Conservation (phyloP, 768 basidiomycete species). For the Suillus weaverae region DNA sequence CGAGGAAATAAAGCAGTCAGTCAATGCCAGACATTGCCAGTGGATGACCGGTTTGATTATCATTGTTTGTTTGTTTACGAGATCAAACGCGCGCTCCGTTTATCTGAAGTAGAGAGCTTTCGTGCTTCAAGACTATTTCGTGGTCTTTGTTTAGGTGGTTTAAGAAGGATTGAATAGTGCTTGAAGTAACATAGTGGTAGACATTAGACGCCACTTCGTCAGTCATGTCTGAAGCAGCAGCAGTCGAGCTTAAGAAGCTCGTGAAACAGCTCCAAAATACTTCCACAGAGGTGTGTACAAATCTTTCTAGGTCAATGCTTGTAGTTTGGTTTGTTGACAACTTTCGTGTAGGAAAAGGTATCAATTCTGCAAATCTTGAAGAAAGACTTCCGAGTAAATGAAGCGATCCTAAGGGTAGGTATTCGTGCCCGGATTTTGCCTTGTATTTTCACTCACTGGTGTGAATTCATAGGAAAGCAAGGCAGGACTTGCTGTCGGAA, state of each 20-base stretch:
- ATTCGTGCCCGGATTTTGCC: slow-evolving; percentile 16
- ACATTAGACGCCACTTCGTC: slow-evolving; percentile 17
- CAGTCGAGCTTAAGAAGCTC: slow-evolving; percentile 72
- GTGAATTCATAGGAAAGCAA: slow-evolving; percentile 72
- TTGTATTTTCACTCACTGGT: not conserved
- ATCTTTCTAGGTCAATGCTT: slow-evolving; percentile 37
- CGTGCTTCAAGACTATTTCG: not conserved
- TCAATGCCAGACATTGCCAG: not conserved
- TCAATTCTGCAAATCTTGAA: slow-evolving; percentile 62
- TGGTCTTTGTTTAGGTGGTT: not conserved
- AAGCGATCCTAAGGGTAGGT: slow-evolving; percentile 73
- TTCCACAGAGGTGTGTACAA: slow-evolving; percentile 52
- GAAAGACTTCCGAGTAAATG: slow-evolving; percentile 66
- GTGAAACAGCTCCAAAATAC: slow-evolving; percentile 76
- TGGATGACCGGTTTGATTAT: slow-evolving; percentile 13
- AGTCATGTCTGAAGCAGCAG: slow-evolving; percentile 38
- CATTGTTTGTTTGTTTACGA: slow-evolving; percentile 20
- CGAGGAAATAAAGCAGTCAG: not conserved
- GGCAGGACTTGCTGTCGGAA: slow-evolving; percentile 89
- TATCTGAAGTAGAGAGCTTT: not conserved
- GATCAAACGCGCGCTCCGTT: not conserved
- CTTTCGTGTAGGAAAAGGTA: slow-evolving; percentile 55
- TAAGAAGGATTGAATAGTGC: slow-evolving; percentile 7
- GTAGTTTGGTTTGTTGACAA: slow-evolving; percentile 35
- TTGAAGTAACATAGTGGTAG: slow-evolving; percentile 17